These are phyloP conservation scores for Daldinia childiae DNA, from an alignment of 495 filamentous ascomycete genomes.

Conservation along the genomic window DNA sequence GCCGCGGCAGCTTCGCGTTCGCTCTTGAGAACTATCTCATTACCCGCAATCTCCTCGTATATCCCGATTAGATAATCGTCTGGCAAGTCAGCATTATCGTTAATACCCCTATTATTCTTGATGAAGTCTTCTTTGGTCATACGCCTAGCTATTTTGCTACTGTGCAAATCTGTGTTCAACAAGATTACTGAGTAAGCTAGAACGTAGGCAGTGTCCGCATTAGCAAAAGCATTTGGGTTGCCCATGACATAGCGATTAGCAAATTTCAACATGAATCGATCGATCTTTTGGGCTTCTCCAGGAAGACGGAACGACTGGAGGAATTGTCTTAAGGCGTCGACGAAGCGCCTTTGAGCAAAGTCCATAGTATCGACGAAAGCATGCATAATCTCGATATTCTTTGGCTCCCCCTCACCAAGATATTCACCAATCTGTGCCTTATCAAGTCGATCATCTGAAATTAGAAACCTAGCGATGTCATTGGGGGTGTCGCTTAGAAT, in stretches of 20 bases:
- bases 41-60: conserved; percentile 87
- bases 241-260: conserved; percentile 93
- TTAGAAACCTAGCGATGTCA: conserved; percentile 85
- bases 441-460: conserved; percentile 78
- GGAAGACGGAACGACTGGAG: conserved; percentile 94
- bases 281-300: conserved; percentile 98
- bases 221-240: conserved; percentile 97
- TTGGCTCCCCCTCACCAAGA: conserved; percentile 89
- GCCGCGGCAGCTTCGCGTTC: conserved; percentile 89
- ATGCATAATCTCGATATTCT: conserved; percentile 97
- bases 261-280: conserved; percentile 99
- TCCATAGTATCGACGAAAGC: conserved; percentile 97
- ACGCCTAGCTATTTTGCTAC: conserved; percentile 79
- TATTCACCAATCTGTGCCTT: conserved; percentile 95
- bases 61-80: conserved; percentile 91
- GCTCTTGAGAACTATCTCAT: conserved; percentile 94
- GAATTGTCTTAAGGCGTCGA: conserved; percentile 89
- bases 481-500: conserved; percentile 77
- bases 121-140: conserved; percentile 99
- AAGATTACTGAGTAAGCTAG: conserved; percentile 95
- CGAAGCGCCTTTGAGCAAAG: conserved; percentile 91
- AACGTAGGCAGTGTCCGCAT: conserved; percentile 97
- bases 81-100: conserved; percentile 92
- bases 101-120: conserved; percentile 98
- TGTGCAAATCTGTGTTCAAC: conserved; percentile 97